Evolutionary conservation across 495 filamentous ascomycete genomes (phyloP).

Genomic region (Clohesyomyces aquaticus): DNA sequence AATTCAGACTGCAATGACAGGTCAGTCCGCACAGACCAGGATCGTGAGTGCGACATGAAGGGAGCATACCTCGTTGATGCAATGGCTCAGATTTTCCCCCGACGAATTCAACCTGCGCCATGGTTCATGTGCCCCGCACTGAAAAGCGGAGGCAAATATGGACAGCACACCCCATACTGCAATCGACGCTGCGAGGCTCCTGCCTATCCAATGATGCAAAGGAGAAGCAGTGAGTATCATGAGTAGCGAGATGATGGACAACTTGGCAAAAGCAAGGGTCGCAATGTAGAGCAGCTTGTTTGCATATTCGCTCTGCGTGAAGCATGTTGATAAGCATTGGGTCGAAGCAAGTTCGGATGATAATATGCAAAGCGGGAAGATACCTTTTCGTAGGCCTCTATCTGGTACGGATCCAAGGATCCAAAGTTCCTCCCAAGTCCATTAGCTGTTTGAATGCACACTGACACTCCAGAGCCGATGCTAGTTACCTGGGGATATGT

Average conservation of each 20-base stretch:
- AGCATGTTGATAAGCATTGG: conserved; percentile 1
- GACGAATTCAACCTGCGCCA: conserved; percentile 15
- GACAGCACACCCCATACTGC: conserved; percentile 26
- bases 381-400: conserved; percentile 36
- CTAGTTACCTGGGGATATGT: conserved; percentile 19
- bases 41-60: neutral
- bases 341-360: conserved; percentile 1
- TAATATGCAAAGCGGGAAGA: conserved; percentile 12
- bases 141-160: conserved; percentile 21
- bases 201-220: conserved; percentile 26
- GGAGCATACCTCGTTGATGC: conserved; percentile 21
- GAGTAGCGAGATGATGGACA: conserved; percentile 33
- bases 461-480: conserved; percentile 31
- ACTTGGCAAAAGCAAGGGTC: conserved; percentile 31
- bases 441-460: conserved; percentile 27
- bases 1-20: conserved; percentile 22
- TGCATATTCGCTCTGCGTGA: conserved; percentile 35
- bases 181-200: conserved; percentile 13
- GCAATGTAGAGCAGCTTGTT: conserved; percentile 38
- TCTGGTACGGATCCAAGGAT: conserved; percentile 10
- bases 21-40: conserved; percentile 2
- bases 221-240: conserved; percentile 29
- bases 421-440: conserved; percentile 25
- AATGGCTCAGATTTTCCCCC: no score
- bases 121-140: conserved; percentile 24